These are phyloP conservation scores for Inonotus hispidus DNA, from an alignment of 1,284 basidiomycete species.

Conservation along the genomic window DNA sequence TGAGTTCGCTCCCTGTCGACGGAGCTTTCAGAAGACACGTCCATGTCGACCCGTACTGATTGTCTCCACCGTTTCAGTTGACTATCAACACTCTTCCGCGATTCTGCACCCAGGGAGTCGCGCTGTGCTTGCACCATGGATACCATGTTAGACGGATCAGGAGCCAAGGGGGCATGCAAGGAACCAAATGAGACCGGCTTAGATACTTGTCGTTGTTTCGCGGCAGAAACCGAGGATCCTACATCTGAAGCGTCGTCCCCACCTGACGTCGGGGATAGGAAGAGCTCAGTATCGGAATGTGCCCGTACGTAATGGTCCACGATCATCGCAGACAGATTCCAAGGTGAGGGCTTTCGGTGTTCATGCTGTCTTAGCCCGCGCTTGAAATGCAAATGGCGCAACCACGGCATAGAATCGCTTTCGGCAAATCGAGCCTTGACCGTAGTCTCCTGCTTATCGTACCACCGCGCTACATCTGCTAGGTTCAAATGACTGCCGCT, in stretches of 20 bases:
- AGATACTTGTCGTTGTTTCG: background rate
- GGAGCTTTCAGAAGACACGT: constrained; percentile 11
- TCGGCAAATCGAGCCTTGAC: constrained; percentile 47
- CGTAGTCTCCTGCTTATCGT: constrained; percentile 39
- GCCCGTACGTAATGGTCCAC: constrained; percentile 56
- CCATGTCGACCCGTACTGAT: constrained; percentile 37
- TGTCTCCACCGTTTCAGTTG: constrained; percentile 36
- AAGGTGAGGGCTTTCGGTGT: constrained; percentile 28
- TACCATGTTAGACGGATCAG: constrained; percentile 42
- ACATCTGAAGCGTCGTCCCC: constrained; percentile 19
- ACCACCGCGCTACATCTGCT: constrained; percentile 52
- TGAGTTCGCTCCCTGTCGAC: constrained; percentile 1
- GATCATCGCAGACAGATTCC: constrained; percentile 62
- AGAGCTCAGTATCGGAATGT: constrained; percentile 33
- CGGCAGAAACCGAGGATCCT: constrained; percentile 1
- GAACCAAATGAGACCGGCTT: constrained; percentile 25
- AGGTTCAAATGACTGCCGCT: constrained; percentile 37
- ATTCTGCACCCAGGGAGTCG: constrained; percentile 27
- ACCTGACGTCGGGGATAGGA: constrained; percentile 35
- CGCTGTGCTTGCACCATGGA: constrained; percentile 35
- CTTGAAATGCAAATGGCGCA: constrained; percentile 55
- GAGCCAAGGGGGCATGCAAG: constrained; percentile 37
- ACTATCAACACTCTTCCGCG: constrained; percentile 11
- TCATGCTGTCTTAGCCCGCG: constrained; percentile 23
- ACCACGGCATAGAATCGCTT: constrained; percentile 64